Evolutionary conservation across 495 filamentous ascomycete genomes (phyloP).

Genomic region (Hypoxylon perforatum): DNA sequence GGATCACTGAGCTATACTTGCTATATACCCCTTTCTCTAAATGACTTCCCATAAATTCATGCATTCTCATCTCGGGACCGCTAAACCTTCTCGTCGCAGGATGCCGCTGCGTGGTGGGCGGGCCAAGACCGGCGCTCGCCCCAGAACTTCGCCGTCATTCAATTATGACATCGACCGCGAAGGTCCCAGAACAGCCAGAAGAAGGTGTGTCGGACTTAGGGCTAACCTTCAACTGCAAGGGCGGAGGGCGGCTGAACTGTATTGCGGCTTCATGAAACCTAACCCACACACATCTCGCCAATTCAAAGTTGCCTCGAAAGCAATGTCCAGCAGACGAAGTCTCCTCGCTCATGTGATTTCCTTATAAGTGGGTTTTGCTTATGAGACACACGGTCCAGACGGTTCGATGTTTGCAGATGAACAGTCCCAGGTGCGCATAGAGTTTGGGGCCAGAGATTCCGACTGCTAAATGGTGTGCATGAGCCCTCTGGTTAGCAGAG

Average conservation of each 20-base stretch:
- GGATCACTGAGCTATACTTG: not conserved
- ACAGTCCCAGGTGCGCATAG: slow-evolving; percentile 2
- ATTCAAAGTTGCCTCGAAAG: not conserved
- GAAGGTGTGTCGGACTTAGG: slow-evolving; percentile 20
- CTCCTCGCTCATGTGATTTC: not conserved
- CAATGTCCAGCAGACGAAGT: not conserved
- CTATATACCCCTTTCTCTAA: slow-evolving; percentile 5
- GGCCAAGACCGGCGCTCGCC: not conserved
- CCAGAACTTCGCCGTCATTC: not conserved
- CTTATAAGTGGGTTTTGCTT: slow-evolving; percentile 1
- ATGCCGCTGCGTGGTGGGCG: not conserved
- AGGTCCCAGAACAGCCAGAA: not conserved
- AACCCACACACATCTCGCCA: not conserved
- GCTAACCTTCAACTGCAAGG: slow-evolving; percentile 13
- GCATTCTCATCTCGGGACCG: not conserved
- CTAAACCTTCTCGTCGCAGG: not conserved
- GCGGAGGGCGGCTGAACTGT: slow-evolving; percentile 6
- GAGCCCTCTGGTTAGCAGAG: slow-evolving; percentile 7
- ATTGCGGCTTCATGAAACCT: not conserved
- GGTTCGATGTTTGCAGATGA: slow-evolving; percentile 11
- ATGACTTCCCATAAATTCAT: no score
- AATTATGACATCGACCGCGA: not conserved
- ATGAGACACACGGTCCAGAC: slow-evolving; percentile 7
- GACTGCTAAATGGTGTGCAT: slow-evolving; percentile 25
- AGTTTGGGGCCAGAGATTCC: slow-evolving; percentile 23